Evolutionary conservation across 257 asterid species (phyloP).

Genomic region (Fraxinus cuspidata): DNA sequence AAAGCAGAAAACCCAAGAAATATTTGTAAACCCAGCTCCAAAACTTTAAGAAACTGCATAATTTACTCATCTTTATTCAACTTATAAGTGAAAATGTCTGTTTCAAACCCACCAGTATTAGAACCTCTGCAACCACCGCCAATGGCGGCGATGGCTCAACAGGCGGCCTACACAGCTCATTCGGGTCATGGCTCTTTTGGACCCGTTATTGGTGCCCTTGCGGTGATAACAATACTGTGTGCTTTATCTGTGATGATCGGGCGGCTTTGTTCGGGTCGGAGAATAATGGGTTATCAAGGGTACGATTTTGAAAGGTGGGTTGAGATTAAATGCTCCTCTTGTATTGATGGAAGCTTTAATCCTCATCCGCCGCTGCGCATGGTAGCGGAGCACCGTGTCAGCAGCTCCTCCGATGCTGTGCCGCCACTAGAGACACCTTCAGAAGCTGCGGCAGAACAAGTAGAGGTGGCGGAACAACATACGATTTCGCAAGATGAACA

Average conservation of each 20-base stretch:
- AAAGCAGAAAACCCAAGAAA: background rate
- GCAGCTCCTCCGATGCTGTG: constrained; percentile 35
- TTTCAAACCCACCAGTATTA: constrained; percentile 32
- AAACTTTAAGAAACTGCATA: background rate
- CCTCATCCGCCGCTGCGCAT: constrained; percentile 45
- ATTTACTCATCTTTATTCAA: background rate
- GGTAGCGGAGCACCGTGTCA: constrained; percentile 41
- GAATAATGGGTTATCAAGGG: constrained; percentile 61
- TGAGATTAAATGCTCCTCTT: constrained; percentile 79
- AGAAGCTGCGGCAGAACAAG: constrained; percentile 38
- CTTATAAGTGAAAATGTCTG: constrained; percentile 37
- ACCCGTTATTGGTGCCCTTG: constrained; percentile 79
- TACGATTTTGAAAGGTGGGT: constrained; percentile 85
- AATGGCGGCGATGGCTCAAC: constrained; percentile 45
- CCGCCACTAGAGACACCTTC: constrained; percentile 28
- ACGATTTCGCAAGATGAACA: background rate
- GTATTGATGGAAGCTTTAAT: constrained; percentile 78
- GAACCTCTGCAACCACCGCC: constrained; percentile 69
- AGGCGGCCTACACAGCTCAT: constrained; percentile 48
- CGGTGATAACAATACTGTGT: constrained; percentile 61
- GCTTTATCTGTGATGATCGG: constrained; percentile 83
- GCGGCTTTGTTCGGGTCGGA: constrained; percentile 78
- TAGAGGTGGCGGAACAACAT: constrained; percentile 24
- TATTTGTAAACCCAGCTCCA: background rate
- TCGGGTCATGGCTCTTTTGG: constrained; percentile 77